These are phyloP conservation scores for Boletus rubropictus DNA, from an alignment of 768 basidiomycete genomes.

Conservation along the genomic window DNA sequence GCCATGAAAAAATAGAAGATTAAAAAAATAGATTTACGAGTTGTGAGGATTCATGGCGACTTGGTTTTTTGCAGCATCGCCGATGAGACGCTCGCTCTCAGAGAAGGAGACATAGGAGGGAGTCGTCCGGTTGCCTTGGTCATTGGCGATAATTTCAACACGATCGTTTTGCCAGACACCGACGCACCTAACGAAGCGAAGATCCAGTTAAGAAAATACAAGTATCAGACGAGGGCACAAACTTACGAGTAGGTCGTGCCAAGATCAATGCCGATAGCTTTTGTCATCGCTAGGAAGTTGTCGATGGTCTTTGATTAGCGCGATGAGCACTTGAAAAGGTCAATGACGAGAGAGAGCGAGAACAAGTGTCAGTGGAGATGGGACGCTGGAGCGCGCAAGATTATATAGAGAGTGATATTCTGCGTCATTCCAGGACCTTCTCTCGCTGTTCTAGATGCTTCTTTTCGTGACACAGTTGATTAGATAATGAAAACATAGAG, in stretches of 20 bases:
- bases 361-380: slow-evolving; percentile 12
- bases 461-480: slow-evolving; percentile 28
- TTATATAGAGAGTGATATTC: slow-evolving; percentile 31
- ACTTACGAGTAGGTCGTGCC: slow-evolving; percentile 91
- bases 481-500: slow-evolving; percentile 27
- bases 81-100: slow-evolving; percentile 93
- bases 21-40: slow-evolving; percentile 42
- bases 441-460: slow-evolving; percentile 30
- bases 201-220: slow-evolving; percentile 7
- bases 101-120: slow-evolving; percentile 96
- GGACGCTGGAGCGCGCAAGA: background rate
- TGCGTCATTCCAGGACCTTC: slow-evolving; percentile 32
- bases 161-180: slow-evolving; percentile 99
- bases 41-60: slow-evolving; percentile 98
- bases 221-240: background rate
- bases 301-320: background rate
- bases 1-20: background rate
- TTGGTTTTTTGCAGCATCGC: slow-evolving; percentile 98
- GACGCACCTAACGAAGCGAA: slow-evolving; percentile 64
- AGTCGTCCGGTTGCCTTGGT: slow-evolving; percentile 92
- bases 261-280: slow-evolving; percentile 88
- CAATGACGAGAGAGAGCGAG: slow-evolving; percentile 7
- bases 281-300: slow-evolving; percentile 40
- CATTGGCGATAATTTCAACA: slow-evolving; percentile 96
- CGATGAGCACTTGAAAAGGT: slow-evolving; percentile 17